These are phyloP conservation scores for Cyanodermella asteris DNA, from an alignment of 2,329 filamentous ascomycete genomes.

Conservation along the genomic window DNA sequence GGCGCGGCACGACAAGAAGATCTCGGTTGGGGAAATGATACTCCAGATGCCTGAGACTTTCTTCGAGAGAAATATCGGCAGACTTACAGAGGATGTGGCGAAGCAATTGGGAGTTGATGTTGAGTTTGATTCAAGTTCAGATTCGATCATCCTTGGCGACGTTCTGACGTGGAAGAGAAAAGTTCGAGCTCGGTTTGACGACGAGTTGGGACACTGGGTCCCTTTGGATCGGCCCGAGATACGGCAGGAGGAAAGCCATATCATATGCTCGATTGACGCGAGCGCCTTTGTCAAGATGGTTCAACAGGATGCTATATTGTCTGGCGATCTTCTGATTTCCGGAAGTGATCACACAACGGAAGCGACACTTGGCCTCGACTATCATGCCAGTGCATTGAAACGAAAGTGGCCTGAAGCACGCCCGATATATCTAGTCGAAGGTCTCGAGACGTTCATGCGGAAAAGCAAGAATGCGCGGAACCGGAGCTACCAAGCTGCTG, in stretches of 20 bases:
- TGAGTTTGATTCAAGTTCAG: slow-evolving; percentile 18
- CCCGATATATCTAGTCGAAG: slow-evolving; percentile 52
- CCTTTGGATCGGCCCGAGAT: slow-evolving; percentile 24
- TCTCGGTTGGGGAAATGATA: slow-evolving; percentile 57
- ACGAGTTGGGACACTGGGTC: slow-evolving; percentile 40
- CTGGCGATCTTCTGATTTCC: no score
- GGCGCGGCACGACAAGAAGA: slow-evolving; percentile 48
- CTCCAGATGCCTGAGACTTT: slow-evolving; percentile 43
- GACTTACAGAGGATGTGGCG: no score
- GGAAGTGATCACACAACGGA: no score
- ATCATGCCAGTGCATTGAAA: slow-evolving; percentile 36
- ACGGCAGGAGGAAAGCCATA: slow-evolving; percentile 34
- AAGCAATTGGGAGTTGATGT: no score
- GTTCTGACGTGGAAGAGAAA: slow-evolving; percentile 50
- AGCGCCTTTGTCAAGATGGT: slow-evolving; percentile 35
- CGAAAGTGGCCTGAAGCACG: slow-evolving; percentile 29
- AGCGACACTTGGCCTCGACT: slow-evolving; percentile 35
- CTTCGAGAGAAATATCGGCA: slow-evolving; percentile 19
- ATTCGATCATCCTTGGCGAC: slow-evolving; percentile 19
- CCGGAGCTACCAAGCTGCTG: slow-evolving; percentile 42
- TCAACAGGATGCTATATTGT: slow-evolving; percentile 19
- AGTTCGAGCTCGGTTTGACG: slow-evolving; percentile 39
- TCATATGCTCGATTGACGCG: slow-evolving; percentile 39
- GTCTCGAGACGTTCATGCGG: slow-evolving; percentile 40
- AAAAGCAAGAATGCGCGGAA: slow-evolving; percentile 49